Percentiles rank a stretch among this genome's conserved stretches.
phyloP scores from a whole-genome alignment of 805 yeast species.

The Vanderwaltozyma verrucispora region DNA sequence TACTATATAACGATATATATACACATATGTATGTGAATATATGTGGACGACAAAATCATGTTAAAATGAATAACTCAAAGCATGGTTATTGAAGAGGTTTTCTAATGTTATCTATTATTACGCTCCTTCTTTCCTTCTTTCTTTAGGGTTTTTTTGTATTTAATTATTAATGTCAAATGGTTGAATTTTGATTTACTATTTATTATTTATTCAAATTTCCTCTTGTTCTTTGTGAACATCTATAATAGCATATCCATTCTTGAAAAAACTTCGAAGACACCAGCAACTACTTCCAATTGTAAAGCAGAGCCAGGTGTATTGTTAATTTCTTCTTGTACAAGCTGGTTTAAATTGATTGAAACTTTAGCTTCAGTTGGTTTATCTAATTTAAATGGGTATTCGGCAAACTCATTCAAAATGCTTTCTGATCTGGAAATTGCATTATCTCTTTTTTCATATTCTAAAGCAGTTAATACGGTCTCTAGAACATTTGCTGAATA shows the following conservation, averaged over 20 bases:
- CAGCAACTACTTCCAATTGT: conserved; percentile 83
- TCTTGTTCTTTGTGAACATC: conserved; percentile 2
- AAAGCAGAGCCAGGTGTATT: conserved; percentile 39
- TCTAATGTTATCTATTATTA: no score
- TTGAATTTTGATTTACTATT: no score
- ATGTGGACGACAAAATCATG: no score
- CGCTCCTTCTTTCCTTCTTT: no score
- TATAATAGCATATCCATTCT: conserved; percentile 84
- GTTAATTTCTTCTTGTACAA: conserved; percentile 36
- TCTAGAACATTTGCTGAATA: conserved; percentile 96
- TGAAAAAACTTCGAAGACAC: conserved; percentile 80
- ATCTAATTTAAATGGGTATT: conserved; percentile 63
- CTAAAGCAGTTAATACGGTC: conserved; percentile 65
- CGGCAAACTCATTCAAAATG: conserved; percentile 67
- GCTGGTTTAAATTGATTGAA: conserved; percentile 54
- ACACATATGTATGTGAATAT: no score
- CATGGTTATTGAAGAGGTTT: no score
- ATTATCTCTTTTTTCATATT: conserved; percentile 81
- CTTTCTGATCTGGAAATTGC: conserved; percentile 96
- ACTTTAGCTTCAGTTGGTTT: conserved; percentile 53
- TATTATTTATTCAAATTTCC: no score
- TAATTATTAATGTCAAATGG: no score
- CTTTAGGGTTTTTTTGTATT: no score
- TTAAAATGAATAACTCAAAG: no score
- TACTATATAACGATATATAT: no score